Conservation (phyloP, 176 grass and related monocot species). For the Poa pratensis region DNA sequence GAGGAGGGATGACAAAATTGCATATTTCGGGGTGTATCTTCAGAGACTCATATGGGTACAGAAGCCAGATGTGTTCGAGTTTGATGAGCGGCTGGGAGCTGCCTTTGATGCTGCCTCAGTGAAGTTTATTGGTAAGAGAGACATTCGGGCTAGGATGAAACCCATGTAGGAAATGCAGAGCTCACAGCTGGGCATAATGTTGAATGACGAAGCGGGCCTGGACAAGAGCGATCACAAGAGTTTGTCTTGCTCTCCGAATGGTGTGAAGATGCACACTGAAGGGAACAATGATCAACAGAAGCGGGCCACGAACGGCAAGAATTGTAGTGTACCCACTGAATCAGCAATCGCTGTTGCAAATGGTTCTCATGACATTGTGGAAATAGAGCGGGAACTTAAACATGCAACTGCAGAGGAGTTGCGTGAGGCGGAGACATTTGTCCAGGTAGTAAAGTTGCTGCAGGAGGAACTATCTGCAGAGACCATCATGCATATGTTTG, state of each 20-base stretch:
- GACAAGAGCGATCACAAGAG: conserved; percentile 21
- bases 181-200: conserved; percentile 42
- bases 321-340: conserved; percentile 33
- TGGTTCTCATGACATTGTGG: conserved; percentile 12
- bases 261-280: conserved; percentile 67
- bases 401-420: not conserved
- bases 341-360: conserved; percentile 44
- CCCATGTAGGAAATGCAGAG: not conserved
- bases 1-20: conserved; percentile 50
- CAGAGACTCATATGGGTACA: conserved; percentile 70
- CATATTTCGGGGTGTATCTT: conserved; percentile 72
- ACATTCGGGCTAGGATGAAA: not conserved
- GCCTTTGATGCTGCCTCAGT: conserved; percentile 28
- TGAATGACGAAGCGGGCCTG: conserved; percentile 25
- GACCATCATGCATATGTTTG: not conserved
- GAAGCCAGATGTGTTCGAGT: conserved; percentile 49
- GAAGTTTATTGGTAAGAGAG: too few relatives aligned
- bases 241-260: conserved; percentile 57
- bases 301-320: conserved; percentile 29
- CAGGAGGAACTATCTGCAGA: conserved; percentile 8
- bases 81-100: conserved; percentile 31
- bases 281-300: conserved; percentile 59
- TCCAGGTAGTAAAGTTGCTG: not conserved
- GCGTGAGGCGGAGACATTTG: not conserved
- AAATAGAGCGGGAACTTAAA: not conserved